Evolutionary conservation across 345 rosid genomes (phyloP).

Genomic region (Brassica cretica): DNA sequence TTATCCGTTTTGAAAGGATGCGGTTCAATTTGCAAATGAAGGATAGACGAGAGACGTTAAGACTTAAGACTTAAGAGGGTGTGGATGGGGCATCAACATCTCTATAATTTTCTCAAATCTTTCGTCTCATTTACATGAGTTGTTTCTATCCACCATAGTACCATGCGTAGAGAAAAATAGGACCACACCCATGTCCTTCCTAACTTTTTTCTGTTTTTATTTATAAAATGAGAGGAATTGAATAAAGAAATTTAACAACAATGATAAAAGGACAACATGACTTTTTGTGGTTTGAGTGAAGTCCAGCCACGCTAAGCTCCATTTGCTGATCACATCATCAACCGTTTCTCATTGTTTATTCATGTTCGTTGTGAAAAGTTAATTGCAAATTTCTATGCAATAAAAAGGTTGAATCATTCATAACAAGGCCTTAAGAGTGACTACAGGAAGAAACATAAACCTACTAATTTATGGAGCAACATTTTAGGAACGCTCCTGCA

Average conservation of each 20-base stretch:
- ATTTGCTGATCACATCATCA: constrained; percentile 19
- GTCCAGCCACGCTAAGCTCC: constrained; percentile 27
- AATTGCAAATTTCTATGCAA: neutral
- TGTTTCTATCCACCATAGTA: neutral
- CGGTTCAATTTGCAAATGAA: neutral
- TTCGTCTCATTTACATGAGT: neutral
- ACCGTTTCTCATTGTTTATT: constrained; percentile 22
- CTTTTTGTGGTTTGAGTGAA: constrained; percentile 10
- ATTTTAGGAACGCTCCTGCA: neutral
- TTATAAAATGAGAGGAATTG: neutral
- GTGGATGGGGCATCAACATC: constrained; percentile 40
- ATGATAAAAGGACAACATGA: constrained; percentile 17
- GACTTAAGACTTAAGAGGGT: constrained; percentile 7
- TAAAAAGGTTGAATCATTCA: neutral
- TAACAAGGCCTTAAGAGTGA: neutral
- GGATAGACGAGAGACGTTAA: constrained; percentile 31
- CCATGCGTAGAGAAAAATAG: constrained; percentile 17
- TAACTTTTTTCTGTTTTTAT: neutral
- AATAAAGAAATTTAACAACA: neutral
- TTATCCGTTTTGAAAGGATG: neutral
- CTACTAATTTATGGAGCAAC: neutral
- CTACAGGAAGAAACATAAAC: neutral
- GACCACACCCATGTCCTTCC: constrained; percentile 17
- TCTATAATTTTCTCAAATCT: constrained; percentile 16
- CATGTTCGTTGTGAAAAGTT: neutral